phyloP scores from a whole-genome alignment of 176 grass and related monocot species.

The Zizania latifolia region DNA sequence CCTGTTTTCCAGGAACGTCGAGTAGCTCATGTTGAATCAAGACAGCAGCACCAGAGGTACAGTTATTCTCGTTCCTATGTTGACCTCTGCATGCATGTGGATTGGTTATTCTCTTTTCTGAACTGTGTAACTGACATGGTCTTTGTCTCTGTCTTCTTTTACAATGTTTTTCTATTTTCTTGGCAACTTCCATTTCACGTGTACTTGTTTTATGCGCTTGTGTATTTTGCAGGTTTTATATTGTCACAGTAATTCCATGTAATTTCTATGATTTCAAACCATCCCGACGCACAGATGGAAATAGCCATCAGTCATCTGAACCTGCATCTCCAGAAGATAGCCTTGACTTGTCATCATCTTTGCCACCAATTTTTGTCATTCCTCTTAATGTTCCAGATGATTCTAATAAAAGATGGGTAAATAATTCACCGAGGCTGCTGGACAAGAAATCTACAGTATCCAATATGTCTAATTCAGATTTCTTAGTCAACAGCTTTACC shows the following conservation, averaged over 20 bases:
- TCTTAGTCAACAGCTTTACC: constrained; percentile 35
- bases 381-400: constrained; percentile 1
- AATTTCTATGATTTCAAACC: constrained; percentile 1
- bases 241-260: constrained; percentile 8
- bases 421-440: constrained; percentile 33
- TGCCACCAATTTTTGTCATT: neutral
- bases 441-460: constrained; percentile 16
- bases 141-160: neutral
- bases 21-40: constrained; percentile 37
- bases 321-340: constrained; percentile 25
- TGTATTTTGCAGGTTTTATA: constrained; percentile 6
- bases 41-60: constrained; percentile 46
- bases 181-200: neutral
- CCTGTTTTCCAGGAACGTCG: constrained; percentile 39
- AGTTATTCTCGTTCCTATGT: neutral
- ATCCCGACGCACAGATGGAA: neutral
- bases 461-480: constrained; percentile 45
- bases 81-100: neutral
- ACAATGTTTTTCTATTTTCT: neutral
- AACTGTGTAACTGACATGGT: neutral
- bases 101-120: constrained; percentile 1
- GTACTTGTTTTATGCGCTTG: neutral
- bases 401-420: constrained; percentile 24
- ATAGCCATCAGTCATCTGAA: constrained; percentile 5
- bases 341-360: neutral